These are phyloP conservation scores for Dryadomyces quercus-mongolicae DNA, from an alignment of 2,329 filamentous ascomycete species.

Conservation along the genomic window DNA sequence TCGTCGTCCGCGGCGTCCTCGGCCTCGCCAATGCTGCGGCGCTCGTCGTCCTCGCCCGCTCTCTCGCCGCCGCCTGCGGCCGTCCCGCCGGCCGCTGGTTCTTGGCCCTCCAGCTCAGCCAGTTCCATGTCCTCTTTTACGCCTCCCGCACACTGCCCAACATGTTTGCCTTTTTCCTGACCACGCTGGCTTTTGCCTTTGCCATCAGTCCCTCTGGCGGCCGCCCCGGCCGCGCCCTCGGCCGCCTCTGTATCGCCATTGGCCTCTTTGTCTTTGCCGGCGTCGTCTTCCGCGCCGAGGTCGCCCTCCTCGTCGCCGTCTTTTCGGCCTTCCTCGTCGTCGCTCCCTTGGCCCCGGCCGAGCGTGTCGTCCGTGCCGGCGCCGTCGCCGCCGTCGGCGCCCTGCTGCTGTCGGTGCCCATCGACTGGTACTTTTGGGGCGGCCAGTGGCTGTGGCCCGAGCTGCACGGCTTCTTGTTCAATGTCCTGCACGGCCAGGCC, in stretches of 20 bases:
- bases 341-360: slow-evolving; percentile 27
- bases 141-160: slow-evolving; percentile 85
- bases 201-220: slow-evolving; percentile 7
- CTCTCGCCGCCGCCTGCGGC: slow-evolving; percentile 58
- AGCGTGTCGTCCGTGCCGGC: slow-evolving; percentile 54
- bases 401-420: slow-evolving; percentile 54
- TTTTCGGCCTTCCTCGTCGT: slow-evolving; percentile 54
- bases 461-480: slow-evolving; percentile 79
- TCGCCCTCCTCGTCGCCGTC: slow-evolving; percentile 66
- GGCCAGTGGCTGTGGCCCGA: slow-evolving; percentile 69
- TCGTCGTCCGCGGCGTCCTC: slow-evolving; percentile 62
- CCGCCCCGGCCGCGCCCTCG: slow-evolving; percentile 20
- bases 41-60: slow-evolving; percentile 52
- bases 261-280: slow-evolving; percentile 68
- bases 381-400: slow-evolving; percentile 52
- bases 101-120: slow-evolving; percentile 60
- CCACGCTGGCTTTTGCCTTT: slow-evolving; percentile 35
- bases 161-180: slow-evolving; percentile 86
- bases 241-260: slow-evolving; percentile 51
- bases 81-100: slow-evolving; percentile 64
- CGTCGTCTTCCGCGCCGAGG: slow-evolving; percentile 78
- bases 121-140: slow-evolving; percentile 93
- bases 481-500: slow-evolving; percentile 72
- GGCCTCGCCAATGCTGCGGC: slow-evolving; percentile 63
- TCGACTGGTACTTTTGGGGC: slow-evolving; percentile 69